Evolutionary conservation across 2,329 filamentous ascomycete species (phyloP).

Genomic region (Colletotrichum lentis): DNA sequence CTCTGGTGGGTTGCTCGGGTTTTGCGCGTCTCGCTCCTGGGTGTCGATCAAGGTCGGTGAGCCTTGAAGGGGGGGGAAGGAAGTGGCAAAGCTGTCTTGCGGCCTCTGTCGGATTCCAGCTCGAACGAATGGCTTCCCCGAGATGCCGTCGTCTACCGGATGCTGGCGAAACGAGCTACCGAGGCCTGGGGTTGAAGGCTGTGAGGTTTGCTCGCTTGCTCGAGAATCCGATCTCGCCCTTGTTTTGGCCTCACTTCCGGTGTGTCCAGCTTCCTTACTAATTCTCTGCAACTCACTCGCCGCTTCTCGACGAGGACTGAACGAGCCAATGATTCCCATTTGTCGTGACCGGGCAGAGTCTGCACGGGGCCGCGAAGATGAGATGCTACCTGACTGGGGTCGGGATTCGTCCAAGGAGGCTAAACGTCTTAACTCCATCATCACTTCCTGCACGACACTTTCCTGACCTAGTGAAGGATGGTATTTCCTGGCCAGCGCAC

Average conservation of each 20-base stretch:
- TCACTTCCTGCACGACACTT: conserved; percentile 56
- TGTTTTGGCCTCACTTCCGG: not conserved
- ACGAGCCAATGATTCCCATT: conserved; percentile 33
- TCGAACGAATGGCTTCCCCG: conserved; percentile 62
- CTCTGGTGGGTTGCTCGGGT: not conserved
- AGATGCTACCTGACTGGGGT: not conserved
- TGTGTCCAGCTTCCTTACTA: conserved; percentile 11
- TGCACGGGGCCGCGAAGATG: conserved; percentile 18
- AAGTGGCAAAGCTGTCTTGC: conserved; percentile 12
- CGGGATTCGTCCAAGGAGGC: conserved; percentile 7
- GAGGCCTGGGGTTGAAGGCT: conserved; percentile 23
- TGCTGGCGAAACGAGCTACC: conserved; percentile 22
- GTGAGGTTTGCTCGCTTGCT: conserved; percentile 31
- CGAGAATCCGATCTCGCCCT: conserved; percentile 32
- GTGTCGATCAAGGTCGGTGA: not conserved
- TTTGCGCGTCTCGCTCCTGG: not conserved
- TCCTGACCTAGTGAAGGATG: conserved; percentile 54
- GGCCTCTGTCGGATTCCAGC: conserved; percentile 47
- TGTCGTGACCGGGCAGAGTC: conserved; percentile 34
- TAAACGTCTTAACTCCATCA: conserved; percentile 43
- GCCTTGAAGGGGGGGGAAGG: conserved; percentile 37
- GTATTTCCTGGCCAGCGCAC: conserved; percentile 55
- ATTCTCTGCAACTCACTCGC: conserved; percentile 15
- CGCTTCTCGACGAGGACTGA: conserved; percentile 30
- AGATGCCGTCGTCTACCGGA: conserved; percentile 59